Conservation (phyloP, 2,329 filamentous ascomycete genomes). For the Cladosporium sp. region DNA sequence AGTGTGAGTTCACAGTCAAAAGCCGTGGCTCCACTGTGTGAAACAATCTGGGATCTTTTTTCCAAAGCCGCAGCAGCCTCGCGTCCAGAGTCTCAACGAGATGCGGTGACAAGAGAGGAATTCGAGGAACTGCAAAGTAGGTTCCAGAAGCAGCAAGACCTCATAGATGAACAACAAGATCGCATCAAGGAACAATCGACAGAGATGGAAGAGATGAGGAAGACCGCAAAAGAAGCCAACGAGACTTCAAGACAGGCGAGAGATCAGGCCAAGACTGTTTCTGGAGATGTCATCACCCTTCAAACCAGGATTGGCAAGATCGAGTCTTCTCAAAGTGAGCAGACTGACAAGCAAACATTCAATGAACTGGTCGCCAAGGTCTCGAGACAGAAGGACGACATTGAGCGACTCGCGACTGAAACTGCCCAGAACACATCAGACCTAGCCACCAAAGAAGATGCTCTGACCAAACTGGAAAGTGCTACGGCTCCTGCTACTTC, state of each 20-base stretch:
- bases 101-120: slow-evolving; percentile 4
- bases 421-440: background rate
- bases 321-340: background rate
- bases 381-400: background rate
- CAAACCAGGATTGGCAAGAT: background rate
- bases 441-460: background rate
- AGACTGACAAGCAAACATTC: background rate
- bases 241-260: too few species aligned
- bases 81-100: background rate
- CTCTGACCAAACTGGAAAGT: background rate
- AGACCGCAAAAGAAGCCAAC: background rate
- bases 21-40: background rate
- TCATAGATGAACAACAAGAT: background rate
- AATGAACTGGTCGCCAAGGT: background rate
- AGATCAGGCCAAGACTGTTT: background rate
- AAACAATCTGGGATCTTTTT: background rate
- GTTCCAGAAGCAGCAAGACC: background rate
- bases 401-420: background rate
- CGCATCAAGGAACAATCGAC: background rate
- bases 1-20: background rate
- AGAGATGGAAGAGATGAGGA: background rate
- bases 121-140: background rate
- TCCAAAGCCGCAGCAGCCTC: background rate
- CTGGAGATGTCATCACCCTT: background rate
- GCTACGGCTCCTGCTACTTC: background rate